phyloP scores from a whole-genome alignment of 495 filamentous ascomycete species.

The Neurospora sp. region DNA sequence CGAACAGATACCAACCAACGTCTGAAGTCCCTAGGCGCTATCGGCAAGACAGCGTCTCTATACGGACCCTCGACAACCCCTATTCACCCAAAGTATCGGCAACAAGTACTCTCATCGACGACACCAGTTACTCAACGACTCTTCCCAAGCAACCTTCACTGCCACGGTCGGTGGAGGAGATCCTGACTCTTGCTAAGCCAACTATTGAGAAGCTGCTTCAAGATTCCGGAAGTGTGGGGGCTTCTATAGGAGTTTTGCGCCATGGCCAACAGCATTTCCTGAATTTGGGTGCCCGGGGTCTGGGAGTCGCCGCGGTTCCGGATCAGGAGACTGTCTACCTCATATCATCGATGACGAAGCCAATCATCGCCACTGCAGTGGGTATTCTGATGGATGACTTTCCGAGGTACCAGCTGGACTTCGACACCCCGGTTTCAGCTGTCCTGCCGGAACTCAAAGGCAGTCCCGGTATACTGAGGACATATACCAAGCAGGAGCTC shows the following conservation, averaged over 20 bases:
- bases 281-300: neutral
- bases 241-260: constrained; percentile 1
- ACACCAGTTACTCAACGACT: neutral
- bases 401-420: constrained; percentile 13
- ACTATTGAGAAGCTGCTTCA: neutral
- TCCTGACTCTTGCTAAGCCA: neutral
- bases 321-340: constrained; percentile 26
- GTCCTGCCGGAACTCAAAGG: constrained; percentile 3
- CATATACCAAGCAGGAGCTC: constrained; percentile 1
- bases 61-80: neutral
- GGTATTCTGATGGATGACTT: constrained; percentile 25
- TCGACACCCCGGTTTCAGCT: constrained; percentile 1
- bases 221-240: neutral
- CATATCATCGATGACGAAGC: constrained; percentile 30
- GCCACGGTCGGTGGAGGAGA: neutral
- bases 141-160: neutral
- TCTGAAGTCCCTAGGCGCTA: neutral
- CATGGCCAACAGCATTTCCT: neutral
- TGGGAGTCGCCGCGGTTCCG: neutral
- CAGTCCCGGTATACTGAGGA: neutral
- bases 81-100: neutral
- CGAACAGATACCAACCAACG: neutral
- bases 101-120: neutral
- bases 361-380: constrained; percentile 24
- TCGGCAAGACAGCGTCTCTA: neutral